A percentile compares a stretch with the other conserved stretches of the same genome.
phyloP scores from a whole-genome alignment of 805 yeast species.

The Ogataea populi-albae region DNA sequence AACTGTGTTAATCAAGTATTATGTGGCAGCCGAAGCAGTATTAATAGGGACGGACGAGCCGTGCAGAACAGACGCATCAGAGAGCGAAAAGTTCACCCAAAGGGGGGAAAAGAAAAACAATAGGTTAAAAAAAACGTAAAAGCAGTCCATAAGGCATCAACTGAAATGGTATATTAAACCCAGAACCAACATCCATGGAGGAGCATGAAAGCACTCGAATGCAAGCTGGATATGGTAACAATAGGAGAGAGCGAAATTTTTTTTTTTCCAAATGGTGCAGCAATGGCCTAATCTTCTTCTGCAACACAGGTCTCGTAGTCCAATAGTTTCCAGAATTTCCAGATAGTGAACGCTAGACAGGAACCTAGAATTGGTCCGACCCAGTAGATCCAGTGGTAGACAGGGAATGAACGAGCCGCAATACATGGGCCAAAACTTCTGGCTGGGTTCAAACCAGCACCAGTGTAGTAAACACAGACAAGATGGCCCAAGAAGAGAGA shows the following conservation, averaged over 20 bases:
- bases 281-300: slow-evolving; percentile 19
- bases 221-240: slow-evolving; percentile 1
- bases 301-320: slow-evolving; percentile 57
- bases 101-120: too few relatives aligned
- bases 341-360: slow-evolving; percentile 59
- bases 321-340: slow-evolving; percentile 62
- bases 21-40: too few relatives aligned
- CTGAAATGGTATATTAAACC: too few relatives aligned
- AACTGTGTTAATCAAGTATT: too few relatives aligned
- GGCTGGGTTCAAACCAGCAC: slow-evolving; percentile 92
- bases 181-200: too few relatives aligned
- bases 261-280: too few relatives aligned
- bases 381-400: slow-evolving; percentile 91
- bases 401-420: slow-evolving; percentile 70
- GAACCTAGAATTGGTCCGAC: slow-evolving; percentile 82
- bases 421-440: slow-evolving; percentile 83
- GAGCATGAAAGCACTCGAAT: too few relatives aligned
- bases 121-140: too few relatives aligned
- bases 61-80: too few relatives aligned
- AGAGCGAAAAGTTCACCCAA: too few relatives aligned
- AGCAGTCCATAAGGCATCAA: too few relatives aligned
- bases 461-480: slow-evolving; percentile 78
- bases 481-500: slow-evolving; percentile 80
- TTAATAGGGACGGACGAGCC: too few relatives aligned
- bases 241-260: background rate